Percentiles rank a stretch among this genome's conserved stretches.
Evolutionary conservation across 495 filamentous ascomycete genomes (phyloP).

Genomic region (Astrothelium subdiscretum): DNA sequence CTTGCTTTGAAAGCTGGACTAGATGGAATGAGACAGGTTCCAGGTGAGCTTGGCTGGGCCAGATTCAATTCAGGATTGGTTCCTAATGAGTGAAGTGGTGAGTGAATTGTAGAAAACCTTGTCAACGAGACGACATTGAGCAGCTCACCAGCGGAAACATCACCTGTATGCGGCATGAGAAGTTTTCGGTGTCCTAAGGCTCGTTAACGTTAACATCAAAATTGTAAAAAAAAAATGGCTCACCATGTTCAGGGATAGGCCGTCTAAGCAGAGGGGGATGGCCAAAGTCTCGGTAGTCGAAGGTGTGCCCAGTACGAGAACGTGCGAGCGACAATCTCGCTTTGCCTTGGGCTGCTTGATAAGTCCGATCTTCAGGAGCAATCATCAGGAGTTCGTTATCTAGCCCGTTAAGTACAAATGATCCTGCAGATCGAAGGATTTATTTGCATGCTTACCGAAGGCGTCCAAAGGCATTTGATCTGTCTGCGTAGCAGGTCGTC

Average conservation of each 20-base stretch:
- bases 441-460: neutral
- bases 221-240: neutral
- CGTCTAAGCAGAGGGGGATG: neutral
- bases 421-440: neutral
- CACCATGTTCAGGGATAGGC: neutral
- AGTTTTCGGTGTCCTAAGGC: neutral
- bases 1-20: slow-evolving; percentile 28
- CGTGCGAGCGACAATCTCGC: neutral
- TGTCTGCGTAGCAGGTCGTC: neutral
- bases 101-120: neutral
- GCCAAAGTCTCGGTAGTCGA: neutral
- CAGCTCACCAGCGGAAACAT: neutral
- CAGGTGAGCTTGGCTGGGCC: slow-evolving; percentile 3
- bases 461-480: neutral
- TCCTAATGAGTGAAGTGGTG: neutral
- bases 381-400: neutral
- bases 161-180: neutral
- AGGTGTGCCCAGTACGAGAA: neutral
- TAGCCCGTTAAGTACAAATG: neutral
- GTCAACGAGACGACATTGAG: neutral
- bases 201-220: neutral
- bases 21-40: slow-evolving; percentile 12
- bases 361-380: neutral
- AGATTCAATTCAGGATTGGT: neutral
- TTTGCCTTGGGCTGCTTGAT: neutral